Percentiles rank a stretch among this genome's conserved stretches.
These are phyloP conservation scores for Miscanthus sacchariflorus DNA, from an alignment of 202 grass and related monocot genomes.

Conservation along the genomic window DNA sequence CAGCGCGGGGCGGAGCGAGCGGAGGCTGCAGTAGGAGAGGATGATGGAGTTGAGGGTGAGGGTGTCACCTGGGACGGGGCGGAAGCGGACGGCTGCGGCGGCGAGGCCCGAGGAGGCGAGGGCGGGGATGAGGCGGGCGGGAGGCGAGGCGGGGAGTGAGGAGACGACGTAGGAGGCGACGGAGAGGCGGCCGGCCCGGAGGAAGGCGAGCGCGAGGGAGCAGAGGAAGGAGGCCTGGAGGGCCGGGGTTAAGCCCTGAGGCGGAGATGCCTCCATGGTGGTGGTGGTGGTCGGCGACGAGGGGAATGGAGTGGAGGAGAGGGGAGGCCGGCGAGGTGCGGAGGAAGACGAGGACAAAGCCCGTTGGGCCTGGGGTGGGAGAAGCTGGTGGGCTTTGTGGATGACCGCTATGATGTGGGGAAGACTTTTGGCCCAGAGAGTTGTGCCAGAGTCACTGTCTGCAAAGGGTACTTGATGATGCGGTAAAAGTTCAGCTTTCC, in stretches of 20 bases:
- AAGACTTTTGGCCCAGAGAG: too few species aligned
- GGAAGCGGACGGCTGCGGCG: conserved; percentile 60
- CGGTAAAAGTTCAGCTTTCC: too few species aligned
- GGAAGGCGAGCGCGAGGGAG: conserved; percentile 66
- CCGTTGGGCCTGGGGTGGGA: neutral
- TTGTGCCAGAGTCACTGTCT: too few species aligned
- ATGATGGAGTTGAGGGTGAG: conserved; percentile 74
- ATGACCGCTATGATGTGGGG: too few species aligned
- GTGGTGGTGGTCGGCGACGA: neutral
- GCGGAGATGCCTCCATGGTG: conserved; percentile 32
- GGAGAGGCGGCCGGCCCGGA: conserved; percentile 65
- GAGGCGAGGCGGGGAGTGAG: conserved; percentile 47
- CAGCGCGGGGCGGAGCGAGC: conserved; percentile 54
- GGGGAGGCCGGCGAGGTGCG: neutral
- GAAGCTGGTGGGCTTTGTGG: neutral
- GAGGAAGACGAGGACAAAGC: neutral
- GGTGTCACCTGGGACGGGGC: conserved; percentile 45
- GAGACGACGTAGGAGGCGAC: conserved; percentile 50
- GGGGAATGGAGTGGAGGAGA: neutral
- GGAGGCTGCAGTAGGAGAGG: conserved; percentile 82
- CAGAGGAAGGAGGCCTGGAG: conserved; percentile 77
- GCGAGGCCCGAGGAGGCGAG: conserved; percentile 75
- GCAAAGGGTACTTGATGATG: too few species aligned
- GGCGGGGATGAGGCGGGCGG: conserved; percentile 58
- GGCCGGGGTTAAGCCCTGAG: neutral